A percentile compares a stretch with the other conserved stretches of the same genome.
Evolutionary conservation across 768 basidiomycete species (phyloP).

Genomic region (Boletus reticuloceps): DNA sequence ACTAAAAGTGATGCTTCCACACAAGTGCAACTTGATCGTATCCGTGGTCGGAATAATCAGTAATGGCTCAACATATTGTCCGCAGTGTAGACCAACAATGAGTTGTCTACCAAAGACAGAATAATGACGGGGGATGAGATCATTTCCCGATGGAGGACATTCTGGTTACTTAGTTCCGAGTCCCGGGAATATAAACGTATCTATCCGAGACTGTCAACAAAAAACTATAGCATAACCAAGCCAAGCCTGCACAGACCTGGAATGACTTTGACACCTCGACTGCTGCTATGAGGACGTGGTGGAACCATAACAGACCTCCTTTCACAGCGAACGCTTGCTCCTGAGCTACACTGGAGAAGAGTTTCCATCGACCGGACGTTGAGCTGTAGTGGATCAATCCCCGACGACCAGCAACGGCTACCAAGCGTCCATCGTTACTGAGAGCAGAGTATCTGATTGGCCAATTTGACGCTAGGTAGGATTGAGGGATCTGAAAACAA

Average conservation of each 20-base stretch:
- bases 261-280: conserved; percentile 79
- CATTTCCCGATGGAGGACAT: conserved; percentile 78
- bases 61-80: conserved; percentile 95
- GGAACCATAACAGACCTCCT: conserved; percentile 95
- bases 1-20: conserved; percentile 92
- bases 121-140: conserved; percentile 78
- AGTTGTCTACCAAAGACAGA: conserved; percentile 91
- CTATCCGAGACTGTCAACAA: conserved; percentile 40
- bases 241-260: conserved; percentile 48
- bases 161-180: conserved; percentile 77
- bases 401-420: conserved; percentile 88
- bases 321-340: conserved; percentile 85
- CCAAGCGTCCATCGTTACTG: conserved; percentile 84
- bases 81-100: conserved; percentile 87
- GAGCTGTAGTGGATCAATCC: conserved; percentile 94
- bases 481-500: conserved; percentile 71
- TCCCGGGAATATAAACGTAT: conserved; percentile 94
- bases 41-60: conserved; percentile 83
- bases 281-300: conserved; percentile 90
- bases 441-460: conserved; percentile 91
- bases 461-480: conserved; percentile 90
- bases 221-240: not conserved
- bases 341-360: conserved; percentile 76
- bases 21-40: conserved; percentile 81
- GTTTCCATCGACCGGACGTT: conserved; percentile 92